Conservation (phyloP, 768 basidiomycete species). For the Hygrocybe coccinea region DNA sequence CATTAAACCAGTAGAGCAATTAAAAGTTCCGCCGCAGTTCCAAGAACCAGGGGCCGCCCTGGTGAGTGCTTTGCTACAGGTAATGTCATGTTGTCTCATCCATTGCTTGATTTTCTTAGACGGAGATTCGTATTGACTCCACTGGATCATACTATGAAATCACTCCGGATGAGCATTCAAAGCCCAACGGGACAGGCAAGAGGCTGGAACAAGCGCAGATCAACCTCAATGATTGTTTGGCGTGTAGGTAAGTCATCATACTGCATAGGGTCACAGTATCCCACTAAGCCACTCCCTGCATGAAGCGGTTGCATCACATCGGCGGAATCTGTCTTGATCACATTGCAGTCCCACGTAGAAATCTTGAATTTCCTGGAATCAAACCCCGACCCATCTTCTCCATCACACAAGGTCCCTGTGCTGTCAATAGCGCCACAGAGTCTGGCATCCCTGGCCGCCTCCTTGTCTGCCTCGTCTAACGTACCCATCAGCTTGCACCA, state of each 20-base stretch:
- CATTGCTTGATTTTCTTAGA: slow-evolving; percentile 43
- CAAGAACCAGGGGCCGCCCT: slow-evolving; percentile 34
- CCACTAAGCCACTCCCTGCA: background rate
- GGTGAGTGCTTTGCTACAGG: slow-evolving; percentile 22
- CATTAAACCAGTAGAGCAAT: slow-evolving; percentile 82
- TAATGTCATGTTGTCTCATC: background rate
- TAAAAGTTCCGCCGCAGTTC: slow-evolving; percentile 27
- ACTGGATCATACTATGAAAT: slow-evolving; percentile 88
- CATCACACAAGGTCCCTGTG: slow-evolving; percentile 54
- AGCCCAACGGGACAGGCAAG: slow-evolving; percentile 27
- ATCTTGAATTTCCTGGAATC: slow-evolving; percentile 72
- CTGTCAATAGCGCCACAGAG: slow-evolving; percentile 88
- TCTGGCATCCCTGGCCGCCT: slow-evolving; percentile 74
- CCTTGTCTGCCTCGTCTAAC: slow-evolving; percentile 46
- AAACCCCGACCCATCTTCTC: slow-evolving; percentile 37
- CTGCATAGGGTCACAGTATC: background rate
- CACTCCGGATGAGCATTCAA: slow-evolving; percentile 25
- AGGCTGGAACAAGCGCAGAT: slow-evolving; percentile 93
- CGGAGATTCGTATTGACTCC: slow-evolving; percentile 86
- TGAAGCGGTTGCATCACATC: slow-evolving; percentile 95
- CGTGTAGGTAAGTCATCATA: slow-evolving; percentile 73
- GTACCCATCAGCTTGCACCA: slow-evolving; percentile 46
- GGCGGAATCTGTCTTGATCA: slow-evolving; percentile 94
- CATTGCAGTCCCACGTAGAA: slow-evolving; percentile 90
- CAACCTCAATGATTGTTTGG: slow-evolving; percentile 94